These are phyloP conservation scores for Leishmania major DNA, from an alignment of 208 protist species.

Conservation along the genomic window DNA sequence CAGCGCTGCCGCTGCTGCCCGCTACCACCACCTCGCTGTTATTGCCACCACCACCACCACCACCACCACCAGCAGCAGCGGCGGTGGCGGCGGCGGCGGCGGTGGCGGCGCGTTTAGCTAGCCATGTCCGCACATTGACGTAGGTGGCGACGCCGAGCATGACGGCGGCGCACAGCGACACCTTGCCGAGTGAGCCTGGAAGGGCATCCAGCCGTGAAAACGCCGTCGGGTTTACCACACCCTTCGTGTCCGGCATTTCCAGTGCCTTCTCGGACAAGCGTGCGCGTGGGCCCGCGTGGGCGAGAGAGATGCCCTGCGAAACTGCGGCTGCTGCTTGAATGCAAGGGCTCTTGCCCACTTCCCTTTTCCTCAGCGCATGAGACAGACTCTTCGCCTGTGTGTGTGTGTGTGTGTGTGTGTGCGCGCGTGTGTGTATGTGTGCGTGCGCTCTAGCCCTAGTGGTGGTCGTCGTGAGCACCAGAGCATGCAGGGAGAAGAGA, in stretches of 20 bases:
- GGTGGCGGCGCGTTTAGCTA: conserved; percentile 11
- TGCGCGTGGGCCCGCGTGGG: neutral
- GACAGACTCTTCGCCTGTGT: neutral
- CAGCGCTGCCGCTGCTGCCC: conserved; percentile 1
- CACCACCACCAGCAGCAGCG: neutral
- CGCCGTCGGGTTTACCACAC: neutral
- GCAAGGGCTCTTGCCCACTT: neutral
- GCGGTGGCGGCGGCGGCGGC: neutral
- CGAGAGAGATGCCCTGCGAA: neutral
- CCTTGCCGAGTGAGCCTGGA: conserved; percentile 30
- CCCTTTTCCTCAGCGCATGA: neutral
- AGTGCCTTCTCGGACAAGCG: neutral
- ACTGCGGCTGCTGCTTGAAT: neutral
- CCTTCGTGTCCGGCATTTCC: conserved; percentile 6
- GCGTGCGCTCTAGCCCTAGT: neutral
- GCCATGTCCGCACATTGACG: conserved; percentile 24
- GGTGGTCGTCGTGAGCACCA: neutral
- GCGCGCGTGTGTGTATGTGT: neutral
- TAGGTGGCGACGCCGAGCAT: conserved; percentile 28
- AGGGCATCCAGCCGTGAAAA: conserved; percentile 24
- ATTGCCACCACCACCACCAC: neutral
- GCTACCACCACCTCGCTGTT: neutral
- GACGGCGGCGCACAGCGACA: conserved; percentile 26
- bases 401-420: neutral
- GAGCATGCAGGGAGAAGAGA: neutral